Conservation (phyloP, 768 basidiomycete genomes). For the Tricholoma flavovirens region DNA sequence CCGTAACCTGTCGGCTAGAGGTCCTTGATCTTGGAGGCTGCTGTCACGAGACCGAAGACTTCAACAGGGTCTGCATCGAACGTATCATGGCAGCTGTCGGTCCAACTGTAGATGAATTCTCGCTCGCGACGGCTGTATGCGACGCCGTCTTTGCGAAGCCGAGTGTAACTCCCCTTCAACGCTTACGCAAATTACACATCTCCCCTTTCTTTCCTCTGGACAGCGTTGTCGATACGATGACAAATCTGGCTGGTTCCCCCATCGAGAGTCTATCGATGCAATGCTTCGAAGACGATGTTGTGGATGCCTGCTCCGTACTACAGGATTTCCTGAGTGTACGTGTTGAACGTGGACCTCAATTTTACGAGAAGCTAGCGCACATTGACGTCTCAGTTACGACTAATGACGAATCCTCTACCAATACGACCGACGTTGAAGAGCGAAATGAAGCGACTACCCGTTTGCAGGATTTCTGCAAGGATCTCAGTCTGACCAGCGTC, state of each 20-base stretch:
- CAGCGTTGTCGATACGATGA: constrained; percentile 52
- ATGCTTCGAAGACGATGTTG: constrained; percentile 58
- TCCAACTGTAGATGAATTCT: constrained; percentile 48
- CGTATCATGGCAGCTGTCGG: constrained; percentile 59
- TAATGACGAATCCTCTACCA: constrained; percentile 23
- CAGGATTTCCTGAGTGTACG: constrained; percentile 51
- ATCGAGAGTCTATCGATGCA: constrained; percentile 53
- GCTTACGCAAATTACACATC: constrained; percentile 52
- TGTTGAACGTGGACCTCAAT: constrained; percentile 40
- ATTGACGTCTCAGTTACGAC: constrained; percentile 46
- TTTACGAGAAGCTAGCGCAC: constrained; percentile 43
- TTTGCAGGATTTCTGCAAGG: constrained; percentile 45
- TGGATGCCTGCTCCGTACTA: constrained; percentile 53
- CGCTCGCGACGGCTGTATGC: constrained; percentile 43
- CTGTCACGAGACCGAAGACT: constrained; percentile 45
- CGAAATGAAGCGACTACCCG: constrained; percentile 34
- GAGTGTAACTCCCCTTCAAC: constrained; percentile 38
- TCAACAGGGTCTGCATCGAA: constrained; percentile 50
- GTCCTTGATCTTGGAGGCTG: constrained; percentile 55
- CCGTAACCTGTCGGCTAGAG: constrained; percentile 45
- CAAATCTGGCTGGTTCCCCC: constrained; percentile 52
- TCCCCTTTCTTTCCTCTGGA: constrained; percentile 58
- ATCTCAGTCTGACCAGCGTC: constrained; percentile 37
- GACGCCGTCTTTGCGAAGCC: constrained; percentile 38
- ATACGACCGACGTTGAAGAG: constrained; percentile 35